phyloP scores from a whole-genome alignment of 495 filamentous ascomycete species.

The Xylaria flabelliformis region DNA sequence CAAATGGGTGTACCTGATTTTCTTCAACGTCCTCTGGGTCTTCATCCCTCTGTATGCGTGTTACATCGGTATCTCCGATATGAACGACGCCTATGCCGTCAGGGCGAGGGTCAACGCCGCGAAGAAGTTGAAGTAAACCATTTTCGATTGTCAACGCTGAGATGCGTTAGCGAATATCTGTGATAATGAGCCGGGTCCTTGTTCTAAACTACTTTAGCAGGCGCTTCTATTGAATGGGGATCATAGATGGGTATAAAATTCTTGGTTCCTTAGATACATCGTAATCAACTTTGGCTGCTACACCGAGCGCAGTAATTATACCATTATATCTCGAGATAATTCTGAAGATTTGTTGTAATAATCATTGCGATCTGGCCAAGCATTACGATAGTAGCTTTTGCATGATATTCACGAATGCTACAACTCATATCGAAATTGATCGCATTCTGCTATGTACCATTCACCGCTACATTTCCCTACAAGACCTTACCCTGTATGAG shows the following conservation, averaged over 20 bases:
- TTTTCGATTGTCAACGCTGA: neutral
- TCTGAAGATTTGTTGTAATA: neutral
- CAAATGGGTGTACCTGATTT: slow-evolving; percentile 84
- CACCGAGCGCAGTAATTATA: neutral
- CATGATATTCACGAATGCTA: neutral
- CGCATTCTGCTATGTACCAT: neutral
- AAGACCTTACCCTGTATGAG: neutral
- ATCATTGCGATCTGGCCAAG: neutral
- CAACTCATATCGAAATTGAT: neutral
- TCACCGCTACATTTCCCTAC: neutral
- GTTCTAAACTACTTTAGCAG: neutral
- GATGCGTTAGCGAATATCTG: neutral
- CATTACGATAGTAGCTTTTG: neutral
- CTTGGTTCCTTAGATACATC: neutral
- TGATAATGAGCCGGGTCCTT: neutral
- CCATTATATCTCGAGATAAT: neutral
- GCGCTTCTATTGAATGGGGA: neutral
- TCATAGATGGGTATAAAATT: neutral
- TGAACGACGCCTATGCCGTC: slow-evolving; percentile 60
- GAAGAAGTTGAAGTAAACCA: slow-evolving; percentile 19
- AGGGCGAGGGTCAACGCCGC: slow-evolving; percentile 22
- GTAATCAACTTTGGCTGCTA: neutral
- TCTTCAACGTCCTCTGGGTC: slow-evolving; percentile 94
- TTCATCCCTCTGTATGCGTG: slow-evolving; percentile 78
- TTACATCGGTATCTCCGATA: slow-evolving; percentile 67